phyloP scores from a whole-genome alignment of 2,329 filamentous ascomycete species.

The Fusarium siculi region DNA sequence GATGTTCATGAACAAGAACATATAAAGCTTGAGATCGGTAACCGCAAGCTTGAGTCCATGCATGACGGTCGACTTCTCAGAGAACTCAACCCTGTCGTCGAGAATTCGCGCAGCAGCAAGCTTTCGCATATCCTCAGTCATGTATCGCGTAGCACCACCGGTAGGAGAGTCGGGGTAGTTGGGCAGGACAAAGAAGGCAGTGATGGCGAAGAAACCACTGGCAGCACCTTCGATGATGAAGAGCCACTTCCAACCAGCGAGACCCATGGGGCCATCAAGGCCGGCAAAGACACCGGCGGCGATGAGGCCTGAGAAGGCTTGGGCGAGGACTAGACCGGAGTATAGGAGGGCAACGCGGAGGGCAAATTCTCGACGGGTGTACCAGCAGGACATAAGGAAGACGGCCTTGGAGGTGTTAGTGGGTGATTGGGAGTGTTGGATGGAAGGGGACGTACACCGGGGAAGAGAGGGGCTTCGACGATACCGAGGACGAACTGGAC shows the following conservation, averaged over 20 bases:
- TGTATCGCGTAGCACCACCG: constrained; percentile 21
- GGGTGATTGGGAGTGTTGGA: rapidly evolving
- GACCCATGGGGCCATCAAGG: constrained; percentile 55
- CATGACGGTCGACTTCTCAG: constrained; percentile 29
- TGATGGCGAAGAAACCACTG: constrained; percentile 32
- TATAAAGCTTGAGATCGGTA: constrained; percentile 34
- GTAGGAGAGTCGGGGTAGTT: constrained; percentile 28
- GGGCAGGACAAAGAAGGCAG: constrained; percentile 37
- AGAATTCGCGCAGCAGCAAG: constrained; percentile 28
- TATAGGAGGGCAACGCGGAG: constrained; percentile 66
- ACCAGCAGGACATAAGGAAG: constrained; percentile 63
- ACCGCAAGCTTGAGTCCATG: constrained; percentile 34
- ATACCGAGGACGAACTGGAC: constrained; percentile 33
- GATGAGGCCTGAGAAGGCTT: constrained; percentile 72
- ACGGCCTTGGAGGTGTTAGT: neutral
- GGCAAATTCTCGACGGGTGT: constrained; percentile 71
- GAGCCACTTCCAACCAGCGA: constrained; percentile 72
- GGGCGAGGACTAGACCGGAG: constrained; percentile 71
- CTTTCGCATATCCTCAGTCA: constrained; percentile 34
- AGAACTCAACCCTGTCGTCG: constrained; percentile 26
- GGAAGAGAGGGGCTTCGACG: constrained; percentile 27
- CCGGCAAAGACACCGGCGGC: constrained; percentile 65
- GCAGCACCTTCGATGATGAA: constrained; percentile 72
- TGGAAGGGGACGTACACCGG: constrained; percentile 13
- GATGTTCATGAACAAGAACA: constrained; percentile 37